These are phyloP conservation scores for Tympanopsis confertula DNA, from an alignment of 2,329 filamentous ascomycete genomes.

Conservation along the genomic window DNA sequence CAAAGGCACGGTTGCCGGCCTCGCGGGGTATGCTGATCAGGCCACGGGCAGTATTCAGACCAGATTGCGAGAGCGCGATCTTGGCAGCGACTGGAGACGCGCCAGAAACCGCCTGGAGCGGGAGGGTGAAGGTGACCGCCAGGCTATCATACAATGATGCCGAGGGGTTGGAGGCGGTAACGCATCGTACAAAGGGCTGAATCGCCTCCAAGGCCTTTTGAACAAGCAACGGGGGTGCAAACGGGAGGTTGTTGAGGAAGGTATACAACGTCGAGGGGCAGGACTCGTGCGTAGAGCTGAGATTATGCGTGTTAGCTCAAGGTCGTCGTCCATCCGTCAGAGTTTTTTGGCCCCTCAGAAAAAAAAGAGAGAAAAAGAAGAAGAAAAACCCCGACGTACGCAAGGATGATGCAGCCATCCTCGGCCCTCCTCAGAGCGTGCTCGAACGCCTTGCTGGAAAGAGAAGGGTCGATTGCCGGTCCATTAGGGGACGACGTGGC, in stretches of 20 bases:
- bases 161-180: constrained; percentile 82
- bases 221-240: constrained; percentile 64
- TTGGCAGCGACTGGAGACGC: constrained; percentile 68
- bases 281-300: constrained; percentile 76
- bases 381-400: constrained; percentile 38
- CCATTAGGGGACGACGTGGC: constrained; percentile 59
- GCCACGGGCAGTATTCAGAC: constrained; percentile 73
- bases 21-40: constrained; percentile 71
- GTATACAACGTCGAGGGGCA: constrained; percentile 74
- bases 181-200: constrained; percentile 74
- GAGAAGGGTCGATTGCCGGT: constrained; percentile 64
- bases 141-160: constrained; percentile 69
- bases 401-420: constrained; percentile 83
- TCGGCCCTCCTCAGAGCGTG: constrained; percentile 89
- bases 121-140: constrained; percentile 70
- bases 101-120: constrained; percentile 52
- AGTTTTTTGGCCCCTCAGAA: constrained; percentile 1
- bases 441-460: constrained; percentile 83
- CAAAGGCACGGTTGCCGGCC: constrained; percentile 79
- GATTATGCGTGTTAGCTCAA: neutral
- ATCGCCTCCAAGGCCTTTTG: constrained; percentile 73
- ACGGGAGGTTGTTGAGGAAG: constrained; percentile 70
- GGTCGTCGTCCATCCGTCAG: neutral
- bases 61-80: constrained; percentile 71
- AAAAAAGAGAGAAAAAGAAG: constrained; percentile 2